These are phyloP conservation scores for Kwoniella botswanensis DNA, from an alignment of 768 basidiomycete genomes.

Conservation along the genomic window DNA sequence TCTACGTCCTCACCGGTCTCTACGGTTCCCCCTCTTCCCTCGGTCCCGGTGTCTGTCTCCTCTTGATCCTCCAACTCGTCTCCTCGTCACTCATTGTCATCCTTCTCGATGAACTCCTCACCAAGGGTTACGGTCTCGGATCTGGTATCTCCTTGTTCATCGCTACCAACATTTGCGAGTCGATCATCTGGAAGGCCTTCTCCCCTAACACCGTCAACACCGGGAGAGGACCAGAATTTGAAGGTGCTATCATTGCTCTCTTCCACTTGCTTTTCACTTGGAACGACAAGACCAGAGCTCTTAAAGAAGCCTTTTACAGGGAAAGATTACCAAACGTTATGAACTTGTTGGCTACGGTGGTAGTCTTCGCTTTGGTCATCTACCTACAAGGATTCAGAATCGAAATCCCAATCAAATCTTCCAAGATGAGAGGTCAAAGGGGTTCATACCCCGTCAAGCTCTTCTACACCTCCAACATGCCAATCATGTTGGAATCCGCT, in stretches of 20 bases:
- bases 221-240: conserved; percentile 96
- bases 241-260: conserved; percentile 91
- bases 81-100: conserved; percentile 95
- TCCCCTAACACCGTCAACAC: conserved; percentile 98
- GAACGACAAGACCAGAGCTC: conserved; percentile 95
- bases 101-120: conserved; percentile 96
- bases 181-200: conserved; percentile 99
- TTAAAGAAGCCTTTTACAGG: conserved; percentile 97
- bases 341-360: conserved; percentile 90
- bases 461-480: conserved; percentile 99
- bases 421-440: conserved; percentile 93
- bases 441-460: conserved; percentile 96
- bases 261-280: conserved; percentile 98
- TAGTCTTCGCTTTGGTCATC: conserved; percentile 92
- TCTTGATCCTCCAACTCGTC: conserved; percentile 94
- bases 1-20: conserved; percentile 94
- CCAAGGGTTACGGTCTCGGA: conserved; percentile 98
- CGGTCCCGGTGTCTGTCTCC: conserved; percentile 94
- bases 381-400: conserved; percentile 99
- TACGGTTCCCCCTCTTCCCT: conserved; percentile 92
- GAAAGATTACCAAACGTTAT: conserved; percentile 96
- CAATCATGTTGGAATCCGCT: conserved; percentile 97
- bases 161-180: conserved; percentile 99
- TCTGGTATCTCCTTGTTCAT: conserved; percentile 99
- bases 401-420: conserved; percentile 97